Base-by-base conservation (phyloP, 192 early-diverging fungal species). In the Chytriomyces sp. region DNA sequence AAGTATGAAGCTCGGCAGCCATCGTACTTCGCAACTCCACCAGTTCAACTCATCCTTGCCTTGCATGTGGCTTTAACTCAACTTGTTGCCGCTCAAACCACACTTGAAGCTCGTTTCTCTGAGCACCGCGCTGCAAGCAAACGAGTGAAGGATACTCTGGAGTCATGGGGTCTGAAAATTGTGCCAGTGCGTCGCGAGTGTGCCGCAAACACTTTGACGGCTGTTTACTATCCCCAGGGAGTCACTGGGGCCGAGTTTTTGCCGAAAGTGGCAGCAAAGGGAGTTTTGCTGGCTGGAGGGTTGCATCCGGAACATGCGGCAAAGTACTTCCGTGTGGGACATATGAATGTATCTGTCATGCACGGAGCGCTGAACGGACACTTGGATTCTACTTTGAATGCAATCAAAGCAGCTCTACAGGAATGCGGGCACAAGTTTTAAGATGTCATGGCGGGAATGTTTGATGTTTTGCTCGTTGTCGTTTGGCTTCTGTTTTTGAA, bases 21-120 rank as follows among this genome's bases (percentile, higher is more conserved):
- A 28, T 89, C 90, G 67, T 99, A 99, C 86, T 99, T 99, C 89
- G 97, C 96, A 66, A 99, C 97, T 45, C 97, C 97, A 11, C 90
- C 94, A 59, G 97, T 99, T 61, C 95, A 96, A 87, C 88, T 93
- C 57, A 89, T 99, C 81, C 87, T 91, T 82, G 95, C 96, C 24
- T 91, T 99, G 44, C 87, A 95, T 81, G 86, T 90, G 28, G 92
- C 93, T 65, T 88, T 99, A 66, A 86, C 89, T 80, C 92, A 93
- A 83, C 83, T 96, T 44, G 86, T 93, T 59, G 82, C 79, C 50
- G 82, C 85, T 50, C 80, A 84, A 35, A 82, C 89, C 48, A 77
- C 77, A 6, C 85, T 98, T 86, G 94, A 96, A 75, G 65, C 77
- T 6, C 91, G 95, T 48, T 95, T 95, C 82, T 88, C 77, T 7